phyloP scores from a whole-genome alignment of 805 yeast genomes.

The Diddensiella caesifluorescens region DNA sequence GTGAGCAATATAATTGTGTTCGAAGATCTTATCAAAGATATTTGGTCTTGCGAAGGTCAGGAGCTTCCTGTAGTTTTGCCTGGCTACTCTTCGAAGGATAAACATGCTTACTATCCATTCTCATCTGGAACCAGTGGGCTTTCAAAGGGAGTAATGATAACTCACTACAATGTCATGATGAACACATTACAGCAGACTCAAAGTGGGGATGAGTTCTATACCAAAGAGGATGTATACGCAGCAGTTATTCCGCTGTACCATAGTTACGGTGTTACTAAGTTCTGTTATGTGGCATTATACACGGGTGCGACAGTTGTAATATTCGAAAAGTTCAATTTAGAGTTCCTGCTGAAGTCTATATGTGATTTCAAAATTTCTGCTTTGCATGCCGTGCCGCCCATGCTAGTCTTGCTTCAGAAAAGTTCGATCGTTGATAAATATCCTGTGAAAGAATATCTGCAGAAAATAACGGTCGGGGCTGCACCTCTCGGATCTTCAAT shows the following conservation, averaged over 20 bases:
- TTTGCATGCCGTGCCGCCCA: slow-evolving; percentile 40
- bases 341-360: slow-evolving; percentile 25
- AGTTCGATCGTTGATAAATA: slow-evolving; percentile 40
- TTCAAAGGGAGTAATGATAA: slow-evolving; percentile 72
- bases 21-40: slow-evolving; percentile 6
- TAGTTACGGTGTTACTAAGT: slow-evolving; percentile 63
- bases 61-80: neutral
- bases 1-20: neutral
- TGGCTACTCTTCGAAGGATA: slow-evolving; percentile 2
- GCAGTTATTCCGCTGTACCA: slow-evolving; percentile 22
- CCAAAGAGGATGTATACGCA: slow-evolving; percentile 3
- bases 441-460: slow-evolving; percentile 37
- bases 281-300: slow-evolving; percentile 58
- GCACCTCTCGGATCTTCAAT: slow-evolving; percentile 37
- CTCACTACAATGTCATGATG: slow-evolving; percentile 49
- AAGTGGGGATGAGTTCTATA: neutral
- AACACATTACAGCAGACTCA: slow-evolving; percentile 28
- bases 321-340: slow-evolving; percentile 33
- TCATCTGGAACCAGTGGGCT: slow-evolving; percentile 44
- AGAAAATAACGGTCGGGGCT: slow-evolving; percentile 41
- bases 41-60: neutral
- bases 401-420: slow-evolving; percentile 42
- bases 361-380: slow-evolving; percentile 33
- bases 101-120: slow-evolving; percentile 29
- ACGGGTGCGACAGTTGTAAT: slow-evolving; percentile 23